phyloP scores from a whole-genome alignment of 2,329 filamentous ascomycete species.

The Myotisia sp. region DNA sequence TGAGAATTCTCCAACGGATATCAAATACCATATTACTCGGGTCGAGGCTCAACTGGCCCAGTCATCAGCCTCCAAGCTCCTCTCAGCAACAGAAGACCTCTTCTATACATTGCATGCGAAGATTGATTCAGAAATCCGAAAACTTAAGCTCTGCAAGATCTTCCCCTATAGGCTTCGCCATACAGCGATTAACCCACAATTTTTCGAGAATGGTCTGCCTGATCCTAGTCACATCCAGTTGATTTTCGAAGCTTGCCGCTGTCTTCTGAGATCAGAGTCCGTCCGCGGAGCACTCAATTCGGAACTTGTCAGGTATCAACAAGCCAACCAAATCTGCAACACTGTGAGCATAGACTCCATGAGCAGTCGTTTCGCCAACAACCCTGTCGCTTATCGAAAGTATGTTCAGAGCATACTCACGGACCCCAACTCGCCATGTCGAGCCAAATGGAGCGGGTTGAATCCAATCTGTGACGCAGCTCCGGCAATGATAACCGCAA shows the following conservation, averaged over 20 bases:
- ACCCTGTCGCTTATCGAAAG: slow-evolving; percentile 20
- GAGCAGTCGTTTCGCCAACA: slow-evolving; percentile 13
- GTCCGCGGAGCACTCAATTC: slow-evolving; percentile 18
- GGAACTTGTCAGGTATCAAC: slow-evolving; percentile 18
- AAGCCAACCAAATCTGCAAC: slow-evolving; percentile 18
- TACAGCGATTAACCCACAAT: slow-evolving; percentile 10
- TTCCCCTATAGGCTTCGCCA: slow-evolving; percentile 17
- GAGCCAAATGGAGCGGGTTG: slow-evolving; percentile 19
- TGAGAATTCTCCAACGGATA: slow-evolving; percentile 14
- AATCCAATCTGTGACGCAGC: slow-evolving; percentile 20
- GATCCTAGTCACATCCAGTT: slow-evolving; percentile 23
- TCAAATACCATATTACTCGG: slow-evolving; percentile 20
- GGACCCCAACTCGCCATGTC: slow-evolving; percentile 15
- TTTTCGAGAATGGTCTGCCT: slow-evolving; percentile 16
- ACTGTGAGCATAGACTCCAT: slow-evolving; percentile 12
- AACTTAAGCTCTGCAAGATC: slow-evolving; percentile 22
- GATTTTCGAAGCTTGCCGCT: slow-evolving; percentile 22
- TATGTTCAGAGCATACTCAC: slow-evolving; percentile 16
- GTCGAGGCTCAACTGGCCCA: slow-evolving; percentile 19
- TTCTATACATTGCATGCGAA: slow-evolving; percentile 26
- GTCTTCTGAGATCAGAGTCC: slow-evolving; percentile 17
- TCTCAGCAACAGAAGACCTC: slow-evolving; percentile 23
- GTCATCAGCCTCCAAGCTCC: slow-evolving; percentile 18
- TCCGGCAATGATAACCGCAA: slow-evolving; percentile 17
- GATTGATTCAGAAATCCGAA: slow-evolving; percentile 25